Percentiles rank a stretch among this genome's conserved stretches.
Conservation (phyloP, 202 grass and related monocot genomes). For the Alloteropsis angusta region DNA sequence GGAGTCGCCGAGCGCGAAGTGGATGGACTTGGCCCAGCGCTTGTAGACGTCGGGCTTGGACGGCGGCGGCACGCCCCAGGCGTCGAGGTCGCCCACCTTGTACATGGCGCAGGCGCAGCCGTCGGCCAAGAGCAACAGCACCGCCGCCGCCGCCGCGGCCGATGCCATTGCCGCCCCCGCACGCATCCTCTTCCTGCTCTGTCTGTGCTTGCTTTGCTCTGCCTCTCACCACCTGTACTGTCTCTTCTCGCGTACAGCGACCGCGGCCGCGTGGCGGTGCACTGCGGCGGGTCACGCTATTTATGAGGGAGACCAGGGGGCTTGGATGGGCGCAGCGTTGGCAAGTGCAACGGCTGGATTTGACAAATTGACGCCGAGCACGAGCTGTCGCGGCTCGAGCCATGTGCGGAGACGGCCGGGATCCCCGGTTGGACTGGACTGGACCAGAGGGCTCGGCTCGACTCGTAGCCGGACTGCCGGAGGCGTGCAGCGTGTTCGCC, state of each 20-base stretch:
- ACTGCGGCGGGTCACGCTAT: neutral
- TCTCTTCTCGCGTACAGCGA: neutral
- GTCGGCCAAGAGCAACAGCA: neutral
- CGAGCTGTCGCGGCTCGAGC: neutral
- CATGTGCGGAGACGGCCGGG: neutral
- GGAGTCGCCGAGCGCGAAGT: slow-evolving; percentile 57
- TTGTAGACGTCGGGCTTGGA: slow-evolving; percentile 57
- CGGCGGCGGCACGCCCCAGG: slow-evolving; percentile 61
- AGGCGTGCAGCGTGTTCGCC: too few relatives aligned
- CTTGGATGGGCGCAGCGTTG: neutral
- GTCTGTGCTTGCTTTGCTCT: neutral
- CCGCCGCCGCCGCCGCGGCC: neutral
- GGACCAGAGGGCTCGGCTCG: too few relatives aligned
- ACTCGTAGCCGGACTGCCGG: too few relatives aligned
- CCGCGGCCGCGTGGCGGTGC: too few relatives aligned
- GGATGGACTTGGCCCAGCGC: slow-evolving; percentile 40
- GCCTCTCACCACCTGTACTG: too few relatives aligned
- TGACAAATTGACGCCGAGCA: neutral
- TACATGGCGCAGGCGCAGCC: slow-evolving; percentile 40
- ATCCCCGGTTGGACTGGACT: neutral
- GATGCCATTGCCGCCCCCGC: neutral
- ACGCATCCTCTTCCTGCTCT: neutral
- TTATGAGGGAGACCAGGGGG: neutral
- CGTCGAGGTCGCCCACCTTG: slow-evolving; percentile 77
- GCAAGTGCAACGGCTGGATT: neutral